Conservation (phyloP, 805 yeast species). For the Jamesozyma hellenica region DNA sequence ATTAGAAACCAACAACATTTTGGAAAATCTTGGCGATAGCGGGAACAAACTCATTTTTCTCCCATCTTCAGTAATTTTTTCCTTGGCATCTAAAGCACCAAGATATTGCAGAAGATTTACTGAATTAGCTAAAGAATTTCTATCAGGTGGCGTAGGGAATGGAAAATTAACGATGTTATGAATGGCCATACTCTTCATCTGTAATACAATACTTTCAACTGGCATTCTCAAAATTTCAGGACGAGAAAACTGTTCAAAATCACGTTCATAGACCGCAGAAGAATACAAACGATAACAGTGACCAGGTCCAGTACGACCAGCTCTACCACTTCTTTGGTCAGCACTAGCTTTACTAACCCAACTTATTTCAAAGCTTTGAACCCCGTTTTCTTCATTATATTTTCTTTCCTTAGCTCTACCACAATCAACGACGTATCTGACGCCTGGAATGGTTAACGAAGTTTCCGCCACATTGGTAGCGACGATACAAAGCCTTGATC, state of each 20-base stretch:
- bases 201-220: slow-evolving; percentile 86
- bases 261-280: slow-evolving; percentile 85
- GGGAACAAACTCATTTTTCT: slow-evolving; percentile 84
- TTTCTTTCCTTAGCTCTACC: slow-evolving; percentile 88
- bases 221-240: slow-evolving; percentile 96
- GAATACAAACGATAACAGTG: slow-evolving; percentile 89
- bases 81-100: slow-evolving; percentile 60
- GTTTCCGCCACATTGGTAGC: slow-evolving; percentile 99
- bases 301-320: slow-evolving; percentile 98
- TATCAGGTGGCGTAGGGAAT: slow-evolving; percentile 87
- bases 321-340: slow-evolving; percentile 91
- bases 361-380: slow-evolving; percentile 81
- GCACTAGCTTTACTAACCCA: slow-evolving; percentile 96
- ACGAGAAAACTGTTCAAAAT: slow-evolving; percentile 66
- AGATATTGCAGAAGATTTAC: slow-evolving; percentile 55
- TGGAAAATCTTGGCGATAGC: slow-evolving; percentile 84
- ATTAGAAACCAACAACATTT: slow-evolving; percentile 78
- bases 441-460: slow-evolving; percentile 90
- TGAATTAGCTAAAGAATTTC: slow-evolving; percentile 49
- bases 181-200: slow-evolving; percentile 96
- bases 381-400: slow-evolving; percentile 73
- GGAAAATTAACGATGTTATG: slow-evolving; percentile 87
- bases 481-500: slow-evolving; percentile 79
- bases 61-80: slow-evolving; percentile 66
- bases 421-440: slow-evolving; percentile 87